Base-by-base conservation (phyloP, 2,329 filamentous ascomycete species). In the Phialophora chinensis region DNA sequence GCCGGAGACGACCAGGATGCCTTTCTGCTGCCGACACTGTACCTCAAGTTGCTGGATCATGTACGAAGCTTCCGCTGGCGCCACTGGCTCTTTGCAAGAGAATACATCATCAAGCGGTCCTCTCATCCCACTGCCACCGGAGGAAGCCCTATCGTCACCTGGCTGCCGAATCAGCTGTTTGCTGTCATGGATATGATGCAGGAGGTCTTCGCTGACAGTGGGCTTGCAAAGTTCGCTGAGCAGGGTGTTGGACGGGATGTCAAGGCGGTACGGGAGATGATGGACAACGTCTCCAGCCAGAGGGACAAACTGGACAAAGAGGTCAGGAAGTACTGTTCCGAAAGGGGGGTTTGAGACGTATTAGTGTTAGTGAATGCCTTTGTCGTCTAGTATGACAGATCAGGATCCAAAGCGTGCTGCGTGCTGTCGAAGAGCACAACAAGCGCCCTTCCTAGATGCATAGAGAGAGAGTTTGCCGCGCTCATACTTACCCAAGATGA, bases 151-250 rank as follows among this genome's bases (percentile, higher is more conserved):
- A 83, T 83, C 63, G 79, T 83, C 20, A 81, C 80, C 76, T 83
- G 81, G 81, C 74, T 83, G 49, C 81, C 81, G 0, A 83, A 83
- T 63, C 81, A 83, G 67, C 73, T 83, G 4, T 79, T 78, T 2
- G 80, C 79, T 1, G 81, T 83, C n/a, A 81, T 82, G 79, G 80
- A 82, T 42, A 72, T 82, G 65, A 82, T 82, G 81, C 72, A 82
- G n/a, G 73, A 75, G 1, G 78, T 81, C 33, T 81, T 82, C 38
- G 76, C 79, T n/a, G 70, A 66, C 4, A 65, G 68, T 67, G 71
- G 69, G n/a, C 52, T 71, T 49, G 67, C 66, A 25, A 38, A 44
- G 8, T 60, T 42, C 23, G 49, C 66, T 10, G 66, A 54, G 57
- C 58, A 49, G 59, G 60, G 25, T 1, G 20, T 35, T 17, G 57